Conservation (phyloP, 2,329 filamentous ascomycete species). For the Ceratocystiopsis minuta region DNA sequence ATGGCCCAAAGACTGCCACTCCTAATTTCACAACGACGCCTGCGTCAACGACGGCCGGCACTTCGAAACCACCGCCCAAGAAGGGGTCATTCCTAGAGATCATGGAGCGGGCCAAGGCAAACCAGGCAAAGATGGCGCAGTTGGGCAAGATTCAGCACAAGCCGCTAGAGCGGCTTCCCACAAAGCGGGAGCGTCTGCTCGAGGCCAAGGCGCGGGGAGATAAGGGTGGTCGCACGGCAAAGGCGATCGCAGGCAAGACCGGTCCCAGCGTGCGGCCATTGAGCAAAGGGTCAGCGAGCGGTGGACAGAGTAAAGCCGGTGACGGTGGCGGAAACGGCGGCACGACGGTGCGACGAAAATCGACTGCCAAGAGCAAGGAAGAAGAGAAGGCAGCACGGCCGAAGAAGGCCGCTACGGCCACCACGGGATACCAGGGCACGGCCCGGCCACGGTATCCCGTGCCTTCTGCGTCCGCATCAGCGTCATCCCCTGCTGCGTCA, state of each 20-base stretch:
- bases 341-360: too few relatives aligned
- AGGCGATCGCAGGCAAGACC: too few relatives aligned
- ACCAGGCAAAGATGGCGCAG: conserved; percentile 40
- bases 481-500: too few relatives aligned
- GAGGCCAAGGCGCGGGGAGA: neutral
- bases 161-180: conserved; percentile 44
- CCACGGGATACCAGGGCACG: conserved; percentile 47
- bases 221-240: too few relatives aligned
- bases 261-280: too few relatives aligned
- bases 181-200: conserved; percentile 27
- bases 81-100: conserved; percentile 61
- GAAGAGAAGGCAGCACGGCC: conserved; percentile 32
- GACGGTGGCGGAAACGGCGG: too few relatives aligned
- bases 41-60: too few relatives aligned
- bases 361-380: conserved; percentile 6
- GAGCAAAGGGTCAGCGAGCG: neutral
- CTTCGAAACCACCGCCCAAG: conserved; percentile 35
- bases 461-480: too few relatives aligned
- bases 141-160: conserved; percentile 61
- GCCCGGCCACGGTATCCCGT: conserved; percentile 32
- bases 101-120: conserved; percentile 51
- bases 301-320: neutral
- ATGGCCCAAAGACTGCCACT: too few relatives aligned
- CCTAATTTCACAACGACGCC: too few relatives aligned
- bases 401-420: conserved; percentile 43